These are phyloP conservation scores for Thermoascus crustaceus DNA, from an alignment of 2,329 filamentous ascomycete species.

Conservation along the genomic window DNA sequence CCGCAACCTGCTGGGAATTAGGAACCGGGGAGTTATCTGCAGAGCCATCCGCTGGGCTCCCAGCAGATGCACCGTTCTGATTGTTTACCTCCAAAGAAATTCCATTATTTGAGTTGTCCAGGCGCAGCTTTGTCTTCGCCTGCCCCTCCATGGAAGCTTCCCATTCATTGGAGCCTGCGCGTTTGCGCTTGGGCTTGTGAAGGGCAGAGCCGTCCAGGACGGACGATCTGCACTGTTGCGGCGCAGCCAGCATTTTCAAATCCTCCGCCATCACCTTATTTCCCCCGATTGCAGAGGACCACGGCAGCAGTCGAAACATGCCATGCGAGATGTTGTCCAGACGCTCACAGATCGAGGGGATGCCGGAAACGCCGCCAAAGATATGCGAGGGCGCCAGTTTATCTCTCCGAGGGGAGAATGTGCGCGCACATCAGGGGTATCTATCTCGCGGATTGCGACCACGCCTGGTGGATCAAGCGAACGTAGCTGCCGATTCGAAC, in stretches of 20 bases:
- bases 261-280: conserved; percentile 39
- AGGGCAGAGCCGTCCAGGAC: conserved; percentile 21
- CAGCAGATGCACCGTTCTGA: neutral
- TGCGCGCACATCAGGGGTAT: conserved; percentile 16
- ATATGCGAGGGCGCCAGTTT: conserved; percentile 5
- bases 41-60: neutral
- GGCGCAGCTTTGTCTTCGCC: conserved; percentile 23
- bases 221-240: conserved; percentile 25
- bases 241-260: conserved; percentile 35
- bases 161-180: conserved; percentile 41
- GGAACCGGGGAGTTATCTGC: neutral
- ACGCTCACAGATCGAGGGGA: neutral
- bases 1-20: neutral
- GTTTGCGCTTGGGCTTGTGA: conserved; percentile 52
- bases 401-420: neutral
- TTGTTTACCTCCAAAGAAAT: conserved; percentile 12
- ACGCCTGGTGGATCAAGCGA: conserved; percentile 13
- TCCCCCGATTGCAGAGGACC: conserved; percentile 38
- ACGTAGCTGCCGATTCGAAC: conserved; percentile 13
- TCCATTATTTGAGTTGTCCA: conserved; percentile 16
- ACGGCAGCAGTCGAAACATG: conserved; percentile 43
- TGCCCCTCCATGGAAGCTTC: conserved; percentile 20
- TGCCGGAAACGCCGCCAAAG: conserved; percentile 8
- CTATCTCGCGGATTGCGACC: neutral
- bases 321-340: conserved; percentile 31